Evolutionary conservation across 495 filamentous ascomycete species (phyloP).

Genomic region (Talaromyces borbonicus): DNA sequence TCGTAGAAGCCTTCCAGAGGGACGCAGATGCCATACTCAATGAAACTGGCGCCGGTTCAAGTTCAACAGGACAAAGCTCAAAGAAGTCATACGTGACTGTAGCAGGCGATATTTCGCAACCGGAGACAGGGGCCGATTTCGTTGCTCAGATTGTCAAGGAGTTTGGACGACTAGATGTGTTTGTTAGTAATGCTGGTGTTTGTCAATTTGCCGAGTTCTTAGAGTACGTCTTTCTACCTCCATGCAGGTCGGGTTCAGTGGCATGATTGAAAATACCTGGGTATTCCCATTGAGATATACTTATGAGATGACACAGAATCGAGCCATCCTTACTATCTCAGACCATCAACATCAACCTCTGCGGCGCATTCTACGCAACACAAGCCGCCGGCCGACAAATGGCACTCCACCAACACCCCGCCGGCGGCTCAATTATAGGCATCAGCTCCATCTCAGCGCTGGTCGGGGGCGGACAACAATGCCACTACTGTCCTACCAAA

Average conservation of each 20-base stretch:
- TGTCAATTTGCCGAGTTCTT: conserved; percentile 80
- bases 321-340: conserved; percentile 48
- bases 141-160: conserved; percentile 44
- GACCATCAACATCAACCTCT: conserved; percentile 69
- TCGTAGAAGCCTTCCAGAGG: conserved; percentile 43
- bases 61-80: conserved; percentile 21
- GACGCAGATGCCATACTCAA: conserved; percentile 34
- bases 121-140: conserved; percentile 49
- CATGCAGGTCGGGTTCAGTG: too few relatives aligned
- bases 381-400: conserved; percentile 79
- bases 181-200: conserved; percentile 81
- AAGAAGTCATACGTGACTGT: conserved; percentile 42
- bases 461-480: conserved; percentile 71
- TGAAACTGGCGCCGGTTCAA: conserved; percentile 18
- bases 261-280: too few relatives aligned
- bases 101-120: conserved; percentile 56
- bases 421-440: conserved; percentile 73
- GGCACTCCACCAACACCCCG: conserved; percentile 45
- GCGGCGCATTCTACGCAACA: conserved; percentile 75
- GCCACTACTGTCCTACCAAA: conserved; percentile 89
- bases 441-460: conserved; percentile 76
- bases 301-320: conserved; percentile 27
- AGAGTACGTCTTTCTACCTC: conserved; percentile 26
- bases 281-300: too few relatives aligned
- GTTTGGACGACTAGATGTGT: conserved; percentile 63